phyloP scores from a whole-genome alignment of 129 eudicot species.

The Kitagawia praeruptora region DNA sequence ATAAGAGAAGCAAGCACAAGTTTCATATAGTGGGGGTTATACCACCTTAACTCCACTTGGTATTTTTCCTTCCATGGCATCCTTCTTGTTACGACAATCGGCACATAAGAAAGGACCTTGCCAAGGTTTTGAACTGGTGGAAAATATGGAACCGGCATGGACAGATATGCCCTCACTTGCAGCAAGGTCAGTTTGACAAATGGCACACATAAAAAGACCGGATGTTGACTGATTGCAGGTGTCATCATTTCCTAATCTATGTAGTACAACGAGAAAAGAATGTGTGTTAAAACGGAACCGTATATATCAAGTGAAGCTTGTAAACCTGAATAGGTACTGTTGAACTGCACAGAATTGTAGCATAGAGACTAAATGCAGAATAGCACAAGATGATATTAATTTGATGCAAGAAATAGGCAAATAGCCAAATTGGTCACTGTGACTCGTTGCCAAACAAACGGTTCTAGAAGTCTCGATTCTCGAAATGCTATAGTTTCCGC shows the following conservation, averaged over 20 bases:
- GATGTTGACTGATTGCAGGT: conserved; percentile 29
- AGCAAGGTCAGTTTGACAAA: conserved; percentile 76
- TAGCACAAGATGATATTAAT: not conserved
- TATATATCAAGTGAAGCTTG: not conserved
- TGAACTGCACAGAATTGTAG: not conserved
- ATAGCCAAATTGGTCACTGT: not conserved
- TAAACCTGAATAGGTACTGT: not conserved
- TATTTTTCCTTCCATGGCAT: conserved; percentile 94
- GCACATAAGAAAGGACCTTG: conserved; percentile 90
- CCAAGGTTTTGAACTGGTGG: conserved; percentile 81
- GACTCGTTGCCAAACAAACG: not conserved
- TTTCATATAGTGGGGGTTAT: conserved; percentile 9
- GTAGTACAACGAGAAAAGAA: conserved; percentile 2
- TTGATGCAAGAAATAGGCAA: not conserved
- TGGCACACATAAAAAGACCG: conserved; percentile 61
- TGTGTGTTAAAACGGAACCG: not conserved
- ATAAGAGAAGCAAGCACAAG: not conserved
- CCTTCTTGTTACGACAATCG: conserved; percentile 70
- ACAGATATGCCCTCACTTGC: conserved; percentile 83
- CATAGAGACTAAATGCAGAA: not conserved
- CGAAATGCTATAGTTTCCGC: not conserved
- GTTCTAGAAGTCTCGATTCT: not conserved
- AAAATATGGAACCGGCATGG: conserved; percentile 88
- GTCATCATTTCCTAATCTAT: conserved; percentile 73
- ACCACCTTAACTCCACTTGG: conserved; percentile 70